Base-by-base conservation (phyloP, 2,329 filamentous ascomycete species). In the Xylaria sp. region DNA sequence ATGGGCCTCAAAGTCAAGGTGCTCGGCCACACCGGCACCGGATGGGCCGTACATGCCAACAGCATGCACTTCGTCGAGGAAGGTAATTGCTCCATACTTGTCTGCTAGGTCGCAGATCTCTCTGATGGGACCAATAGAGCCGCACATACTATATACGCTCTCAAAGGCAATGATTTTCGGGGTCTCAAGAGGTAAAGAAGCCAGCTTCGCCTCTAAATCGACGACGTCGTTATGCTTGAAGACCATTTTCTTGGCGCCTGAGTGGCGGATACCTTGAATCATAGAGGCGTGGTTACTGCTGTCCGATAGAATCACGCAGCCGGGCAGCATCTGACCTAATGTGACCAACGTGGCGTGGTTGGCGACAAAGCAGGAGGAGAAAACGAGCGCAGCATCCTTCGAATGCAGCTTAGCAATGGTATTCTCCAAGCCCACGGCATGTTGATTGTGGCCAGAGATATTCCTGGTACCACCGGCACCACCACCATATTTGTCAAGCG, bases 101-200 rank as follows among this genome's bases (percentile, higher is more conserved):
- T 98, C 94, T 10, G 96, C 95, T 63, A 99, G 84, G 79, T 98
- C 94, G 80, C 94, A 97, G 71, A 98, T 98, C 78, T 91, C 92
- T 81, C 94, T 93, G 74, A 98, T 98, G 0, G 96, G 95, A 0
- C 94, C 95, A 79, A 99, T 93, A 17, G 94, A 97, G 71, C 96
- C 96, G 78, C 96, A 99, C 96, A 99, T 99, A 84, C 93, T 97
- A 84, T 99, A 99, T 4, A 99, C 95, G 38, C 93, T 97, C 83
- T 99, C 96, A 73, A 98, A 98, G 1, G 96, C 96, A 73, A 99
- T 98, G 73, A 99, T 97, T 85, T 98, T 99, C 66, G 96, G 96
- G 36, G 93, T 88, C 68, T 95, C 87, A 1, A 92, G 83, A 0
- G 94, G 93, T 54, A 98, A 86, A 17, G 93, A 92, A 2, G 94